Conservation (phyloP, 768 basidiomycete genomes). For the Cystofilobasidium ferigula region DNA sequence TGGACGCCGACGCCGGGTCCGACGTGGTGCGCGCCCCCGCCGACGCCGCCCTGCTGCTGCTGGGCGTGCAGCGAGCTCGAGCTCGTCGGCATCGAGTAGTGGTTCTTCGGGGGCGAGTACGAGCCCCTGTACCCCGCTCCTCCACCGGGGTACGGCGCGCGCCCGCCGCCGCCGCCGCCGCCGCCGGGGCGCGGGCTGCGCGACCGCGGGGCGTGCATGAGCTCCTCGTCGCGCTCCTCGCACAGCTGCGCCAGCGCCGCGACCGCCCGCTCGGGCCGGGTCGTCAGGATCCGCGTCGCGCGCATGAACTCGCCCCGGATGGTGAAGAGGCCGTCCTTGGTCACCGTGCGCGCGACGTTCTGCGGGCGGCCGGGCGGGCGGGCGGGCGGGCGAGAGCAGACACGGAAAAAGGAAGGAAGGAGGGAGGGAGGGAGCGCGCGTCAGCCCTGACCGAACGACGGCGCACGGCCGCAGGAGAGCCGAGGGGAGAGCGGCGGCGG, state of each 20-base stretch:
- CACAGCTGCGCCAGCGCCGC: constrained; percentile 78
- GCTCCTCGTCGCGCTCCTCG: constrained; percentile 61
- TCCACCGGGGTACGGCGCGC: neutral
- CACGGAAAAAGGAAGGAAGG: too few species aligned
- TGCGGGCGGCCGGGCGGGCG: neutral
- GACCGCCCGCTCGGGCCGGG: constrained; percentile 68
- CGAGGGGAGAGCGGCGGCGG: neutral
- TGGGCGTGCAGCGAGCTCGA: neutral
- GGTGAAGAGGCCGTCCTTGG: constrained; percentile 92
- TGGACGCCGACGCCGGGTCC: too few species aligned
- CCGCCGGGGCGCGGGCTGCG: constrained; percentile 35
- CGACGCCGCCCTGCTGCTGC: neutral
- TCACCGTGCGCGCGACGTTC: constrained; percentile 92
- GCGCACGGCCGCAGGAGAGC: neutral
- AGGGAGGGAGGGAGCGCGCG: too few species aligned
- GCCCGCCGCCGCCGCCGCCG: neutral
- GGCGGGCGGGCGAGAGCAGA: too few species aligned
- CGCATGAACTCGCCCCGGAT: constrained; percentile 99
- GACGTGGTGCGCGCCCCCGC: neutral
- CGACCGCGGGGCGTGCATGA: constrained; percentile 35
- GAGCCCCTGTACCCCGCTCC: neutral
- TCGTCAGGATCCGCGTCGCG: constrained; percentile 69
- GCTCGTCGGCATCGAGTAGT: neutral
- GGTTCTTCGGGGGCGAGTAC: constrained; percentile 4
- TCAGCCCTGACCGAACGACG: neutral